Percentiles rank a stretch among this genome's conserved stretches.
These are phyloP conservation scores for Ophiostoma angusticollis DNA, from an alignment of 2,329 filamentous ascomycete species.

Conservation along the genomic window DNA sequence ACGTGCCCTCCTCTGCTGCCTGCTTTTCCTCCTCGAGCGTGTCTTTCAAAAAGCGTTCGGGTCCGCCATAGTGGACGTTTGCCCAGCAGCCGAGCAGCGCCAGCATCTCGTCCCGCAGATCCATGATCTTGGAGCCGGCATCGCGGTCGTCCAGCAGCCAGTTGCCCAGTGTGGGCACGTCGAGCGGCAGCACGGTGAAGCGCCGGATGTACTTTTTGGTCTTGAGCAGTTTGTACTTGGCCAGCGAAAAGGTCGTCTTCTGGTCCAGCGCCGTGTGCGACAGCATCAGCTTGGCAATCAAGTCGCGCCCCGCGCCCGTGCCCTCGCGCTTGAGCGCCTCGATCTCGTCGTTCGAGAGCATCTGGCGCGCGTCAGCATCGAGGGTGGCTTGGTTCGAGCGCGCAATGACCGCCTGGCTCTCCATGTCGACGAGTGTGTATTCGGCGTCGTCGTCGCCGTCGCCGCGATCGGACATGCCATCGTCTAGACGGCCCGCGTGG, in stretches of 20 bases:
- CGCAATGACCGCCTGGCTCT: constrained; percentile 36
- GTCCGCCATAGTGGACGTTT: constrained; percentile 65
- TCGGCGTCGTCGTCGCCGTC: constrained; percentile 17
- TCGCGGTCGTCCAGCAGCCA: constrained; percentile 75
- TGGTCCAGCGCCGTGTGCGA: constrained; percentile 84
- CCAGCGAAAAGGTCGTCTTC: constrained; percentile 85
- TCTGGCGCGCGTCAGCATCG: constrained; percentile 46
- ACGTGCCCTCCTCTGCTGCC: constrained; percentile 16
- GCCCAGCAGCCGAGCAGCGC: constrained; percentile 78
- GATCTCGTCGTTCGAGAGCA: constrained; percentile 61
- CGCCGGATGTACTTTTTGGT: constrained; percentile 83
- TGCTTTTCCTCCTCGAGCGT: constrained; percentile 14
- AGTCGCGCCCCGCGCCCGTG: constrained; percentile 67
- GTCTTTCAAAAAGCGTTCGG: constrained; percentile 16
- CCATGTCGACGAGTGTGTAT: constrained; percentile 32
- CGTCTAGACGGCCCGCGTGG: too few relatives aligned
- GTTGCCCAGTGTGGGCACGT: constrained; percentile 61
- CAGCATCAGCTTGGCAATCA: constrained; percentile 84
- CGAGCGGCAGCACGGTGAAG: constrained; percentile 75
- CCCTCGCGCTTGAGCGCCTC: constrained; percentile 63
- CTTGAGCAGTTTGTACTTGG: constrained; percentile 93
- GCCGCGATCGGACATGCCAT: constrained; percentile 15
- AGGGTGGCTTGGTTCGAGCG: constrained; percentile 46
- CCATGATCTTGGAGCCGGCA: constrained; percentile 58
- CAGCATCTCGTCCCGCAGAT: constrained; percentile 73